phyloP scores from a whole-genome alignment of 176 grass and related monocot species.

The Cenchrus purpureus region DNA sequence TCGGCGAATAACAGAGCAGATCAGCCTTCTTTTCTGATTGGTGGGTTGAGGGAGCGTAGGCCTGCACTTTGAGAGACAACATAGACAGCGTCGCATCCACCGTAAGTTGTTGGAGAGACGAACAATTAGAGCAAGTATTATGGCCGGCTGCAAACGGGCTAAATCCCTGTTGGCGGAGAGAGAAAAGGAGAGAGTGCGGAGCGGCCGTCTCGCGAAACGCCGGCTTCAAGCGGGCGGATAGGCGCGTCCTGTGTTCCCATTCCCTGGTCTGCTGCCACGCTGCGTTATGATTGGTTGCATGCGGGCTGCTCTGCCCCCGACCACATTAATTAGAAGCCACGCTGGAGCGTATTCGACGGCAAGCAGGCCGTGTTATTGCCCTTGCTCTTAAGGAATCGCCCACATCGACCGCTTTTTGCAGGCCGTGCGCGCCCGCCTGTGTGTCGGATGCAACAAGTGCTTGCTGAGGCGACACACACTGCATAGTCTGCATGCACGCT shows the following conservation, averaged over 20 bases:
- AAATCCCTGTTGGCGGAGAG: no score
- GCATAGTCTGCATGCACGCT: neutral
- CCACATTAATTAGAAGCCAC: no score
- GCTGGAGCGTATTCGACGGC: no score
- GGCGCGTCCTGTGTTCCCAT: no score
- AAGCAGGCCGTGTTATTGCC: no score
- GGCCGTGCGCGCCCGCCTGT: neutral
- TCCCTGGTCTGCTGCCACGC: no score
- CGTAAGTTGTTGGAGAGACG: neutral
- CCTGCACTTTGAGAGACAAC: neutral
- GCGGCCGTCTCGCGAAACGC: no score
- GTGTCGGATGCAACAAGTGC: neutral
- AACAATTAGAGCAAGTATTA: neutral
- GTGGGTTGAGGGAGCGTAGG: neutral
- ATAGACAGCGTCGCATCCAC: constrained; percentile 1
- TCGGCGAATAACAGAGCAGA: neutral
- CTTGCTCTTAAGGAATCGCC: neutral
- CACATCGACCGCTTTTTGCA: neutral
- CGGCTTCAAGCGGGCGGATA: no score
- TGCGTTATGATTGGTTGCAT: no score
- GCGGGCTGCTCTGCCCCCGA: no score
- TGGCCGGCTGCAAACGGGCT: no score
- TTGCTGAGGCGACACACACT: neutral
- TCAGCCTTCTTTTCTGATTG: neutral
- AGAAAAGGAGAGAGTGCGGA: no score